phyloP scores from a whole-genome alignment of 805 yeast genomes.

The Barnettozyma siamensis region DNA sequence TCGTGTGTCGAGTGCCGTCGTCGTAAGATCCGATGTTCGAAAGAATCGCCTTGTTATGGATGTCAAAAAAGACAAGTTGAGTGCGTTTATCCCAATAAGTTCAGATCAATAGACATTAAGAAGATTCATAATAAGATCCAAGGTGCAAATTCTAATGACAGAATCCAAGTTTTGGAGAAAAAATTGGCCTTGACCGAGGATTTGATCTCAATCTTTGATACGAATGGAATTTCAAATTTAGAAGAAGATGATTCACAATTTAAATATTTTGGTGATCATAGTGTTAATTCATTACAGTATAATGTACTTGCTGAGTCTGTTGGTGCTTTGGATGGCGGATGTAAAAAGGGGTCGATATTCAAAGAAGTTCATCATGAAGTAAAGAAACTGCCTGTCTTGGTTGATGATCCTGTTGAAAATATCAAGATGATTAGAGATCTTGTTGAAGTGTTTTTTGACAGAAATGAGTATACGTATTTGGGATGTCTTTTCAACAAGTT shows the following conservation, averaged over 20 bases:
- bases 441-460: conserved; percentile 15
- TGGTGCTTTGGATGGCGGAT: neutral
- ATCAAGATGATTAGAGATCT: conserved; percentile 5
- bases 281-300: conserved; percentile 12
- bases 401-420: conserved; percentile 8
- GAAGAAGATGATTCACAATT: neutral
- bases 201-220: conserved; percentile 22
- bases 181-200: conserved; percentile 16
- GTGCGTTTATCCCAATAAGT: conserved; percentile 21
- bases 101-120: conserved; percentile 20
- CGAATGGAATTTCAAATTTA: conserved; percentile 5
- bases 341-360: neutral
- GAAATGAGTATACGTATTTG: conserved; percentile 8
- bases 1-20: conserved; percentile 25
- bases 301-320: conserved; percentile 3
- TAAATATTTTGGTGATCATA: conserved; percentile 12
- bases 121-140: neutral
- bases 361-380: conserved; percentile 1
- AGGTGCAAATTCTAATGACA: neutral
- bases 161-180: conserved; percentile 18
- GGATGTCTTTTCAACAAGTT: conserved; percentile 14
- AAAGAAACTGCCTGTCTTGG: conserved; percentile 11
- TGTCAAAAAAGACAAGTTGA: conserved; percentile 11
- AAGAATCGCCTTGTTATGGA: conserved; percentile 16
- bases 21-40: conserved; percentile 21